Evolutionary conservation across 805 yeast genomes (phyloP).

Genomic region (Kuraishia ogatae): DNA sequence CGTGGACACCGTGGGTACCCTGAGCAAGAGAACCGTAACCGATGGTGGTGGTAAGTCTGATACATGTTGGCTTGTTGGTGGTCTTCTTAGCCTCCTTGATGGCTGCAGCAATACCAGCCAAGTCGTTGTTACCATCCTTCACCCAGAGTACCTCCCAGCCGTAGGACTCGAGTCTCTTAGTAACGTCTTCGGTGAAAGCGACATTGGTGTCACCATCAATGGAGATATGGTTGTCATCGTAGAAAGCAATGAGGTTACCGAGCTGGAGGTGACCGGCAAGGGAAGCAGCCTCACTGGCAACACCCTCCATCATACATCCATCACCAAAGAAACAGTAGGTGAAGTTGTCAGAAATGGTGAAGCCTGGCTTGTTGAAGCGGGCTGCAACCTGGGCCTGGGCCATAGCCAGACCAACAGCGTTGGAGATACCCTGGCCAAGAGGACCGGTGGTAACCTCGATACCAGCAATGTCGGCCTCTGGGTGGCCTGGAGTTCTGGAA

Average conservation of each 20-base stretch:
- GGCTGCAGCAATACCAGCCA: conserved; percentile 50
- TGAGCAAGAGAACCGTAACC: conserved; percentile 84
- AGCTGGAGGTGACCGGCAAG: conserved; percentile 94
- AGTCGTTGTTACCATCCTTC: conserved; percentile 72
- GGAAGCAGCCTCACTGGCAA: conserved; percentile 87
- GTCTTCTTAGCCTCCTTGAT: conserved; percentile 81
- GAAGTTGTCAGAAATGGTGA: conserved; percentile 61
- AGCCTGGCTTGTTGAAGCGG: conserved; percentile 84
- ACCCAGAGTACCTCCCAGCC: conserved; percentile 88
- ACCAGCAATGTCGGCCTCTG: conserved; percentile 88
- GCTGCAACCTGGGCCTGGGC: conserved; percentile 92
- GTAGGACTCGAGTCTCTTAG: conserved; percentile 77
- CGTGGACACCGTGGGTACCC: conserved; percentile 93
- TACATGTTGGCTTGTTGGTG: conserved; percentile 82
- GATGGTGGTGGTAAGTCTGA: conserved; percentile 83
- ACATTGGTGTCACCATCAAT: conserved; percentile 88
- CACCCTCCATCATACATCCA: conserved; percentile 98
- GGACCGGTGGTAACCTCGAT: conserved; percentile 98
- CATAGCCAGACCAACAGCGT: conserved; percentile 94
- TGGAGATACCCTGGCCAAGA: conserved; percentile 94
- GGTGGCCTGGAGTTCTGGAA: conserved; percentile 97
- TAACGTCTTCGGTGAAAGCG: conserved; percentile 91
- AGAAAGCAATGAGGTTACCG: conserved; percentile 87
- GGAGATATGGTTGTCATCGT: conserved; percentile 95
- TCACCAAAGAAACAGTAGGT: conserved; percentile 86